These are phyloP conservation scores for Salix suchowensis DNA, from an alignment of 345 rosid genomes.

Conservation along the genomic window DNA sequence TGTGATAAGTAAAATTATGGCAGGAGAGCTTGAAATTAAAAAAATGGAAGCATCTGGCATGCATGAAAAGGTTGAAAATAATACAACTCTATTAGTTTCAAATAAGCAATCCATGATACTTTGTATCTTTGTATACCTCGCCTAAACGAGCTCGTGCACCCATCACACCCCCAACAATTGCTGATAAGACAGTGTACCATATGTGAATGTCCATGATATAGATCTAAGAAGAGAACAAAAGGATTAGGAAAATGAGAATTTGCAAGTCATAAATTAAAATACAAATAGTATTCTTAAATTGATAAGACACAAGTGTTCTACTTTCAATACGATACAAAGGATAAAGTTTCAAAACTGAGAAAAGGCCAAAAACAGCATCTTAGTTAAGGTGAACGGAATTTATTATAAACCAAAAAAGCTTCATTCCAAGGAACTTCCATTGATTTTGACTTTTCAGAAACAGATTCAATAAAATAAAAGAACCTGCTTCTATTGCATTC, in stretches of 20 bases:
- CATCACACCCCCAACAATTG: slow-evolving; percentile 95
- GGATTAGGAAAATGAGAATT: not conserved
- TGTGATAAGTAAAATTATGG: slow-evolving; percentile 5
- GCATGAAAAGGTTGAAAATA: not conserved
- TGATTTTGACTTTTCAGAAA: not conserved
- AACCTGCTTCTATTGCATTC: not conserved
- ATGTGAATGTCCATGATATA: slow-evolving; percentile 95
- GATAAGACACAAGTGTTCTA: too few species aligned
- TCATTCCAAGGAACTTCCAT: not conserved
- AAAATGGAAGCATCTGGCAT: not conserved
- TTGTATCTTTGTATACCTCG: slow-evolving; percentile 49
- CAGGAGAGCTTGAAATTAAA: not conserved
- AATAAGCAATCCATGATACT: not conserved
- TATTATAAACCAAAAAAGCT: not conserved
- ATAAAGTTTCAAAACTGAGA: not conserved
- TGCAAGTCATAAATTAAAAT: not conserved
- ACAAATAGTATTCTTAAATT: not conserved
- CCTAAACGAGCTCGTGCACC: slow-evolving; percentile 97
- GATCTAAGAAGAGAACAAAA: slow-evolving; percentile 41
- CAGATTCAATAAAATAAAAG: slow-evolving; percentile 1
- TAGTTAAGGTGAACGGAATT: too few species aligned
- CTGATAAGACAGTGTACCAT: slow-evolving; percentile 90
- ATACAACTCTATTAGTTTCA: not conserved
- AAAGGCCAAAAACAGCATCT: not conserved
- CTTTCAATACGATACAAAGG: not conserved